Base-by-base conservation (phyloP, 495 filamentous ascomycete genomes). In the Hypoxylon fuscum region DNA sequence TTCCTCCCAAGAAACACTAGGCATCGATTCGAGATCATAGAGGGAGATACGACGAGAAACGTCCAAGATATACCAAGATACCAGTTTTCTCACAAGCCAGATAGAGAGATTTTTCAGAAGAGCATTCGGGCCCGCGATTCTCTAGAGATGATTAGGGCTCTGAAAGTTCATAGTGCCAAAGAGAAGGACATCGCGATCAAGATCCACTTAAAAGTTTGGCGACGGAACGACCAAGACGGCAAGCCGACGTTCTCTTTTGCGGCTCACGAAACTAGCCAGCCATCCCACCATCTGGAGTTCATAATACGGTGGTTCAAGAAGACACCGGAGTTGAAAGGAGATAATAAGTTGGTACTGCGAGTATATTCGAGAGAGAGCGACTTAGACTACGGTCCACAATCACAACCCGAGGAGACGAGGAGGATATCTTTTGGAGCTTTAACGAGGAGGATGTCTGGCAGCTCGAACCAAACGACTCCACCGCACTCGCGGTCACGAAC, bases 231-330 rank as follows among this genome's bases (percentile, higher is more conserved):
- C 10, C 50, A 51, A 4, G 54, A 62, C 15, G 54, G 53, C 20
- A 23, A 47, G 22, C 58, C 66, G 23, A 69, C 66, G 7, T 62
- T 69, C 9, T 69, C 66, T 5, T 69, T 69, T 29, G 58, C 53
- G 6, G 50, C 40, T 14, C 49, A 59, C 25, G 48, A 53, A 8
- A 23, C 29, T 1, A 34, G 42, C 22, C 42, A 42, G 10, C 10
- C 20, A 2, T 47, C 45, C 5, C 49, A 56, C 45, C 58, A 69
- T 23, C 49, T 53, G 7, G 66, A 69, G 22, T 69, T 59, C 9
- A 21, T 23, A 5, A 66, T 67, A 9, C 58, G 66, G 10, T 69
- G 66, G 66, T 69, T 69, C 40, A 66, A 57, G 37, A 59, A 41
- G 15, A 45, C 42, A 4, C 54, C 62, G 10, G 62, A 69, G 29